Percentiles rank a stretch among this genome's conserved stretches.
These are phyloP conservation scores for Termitomyces sp. DNA, from an alignment of 768 basidiomycete species.

Conservation along the genomic window DNA sequence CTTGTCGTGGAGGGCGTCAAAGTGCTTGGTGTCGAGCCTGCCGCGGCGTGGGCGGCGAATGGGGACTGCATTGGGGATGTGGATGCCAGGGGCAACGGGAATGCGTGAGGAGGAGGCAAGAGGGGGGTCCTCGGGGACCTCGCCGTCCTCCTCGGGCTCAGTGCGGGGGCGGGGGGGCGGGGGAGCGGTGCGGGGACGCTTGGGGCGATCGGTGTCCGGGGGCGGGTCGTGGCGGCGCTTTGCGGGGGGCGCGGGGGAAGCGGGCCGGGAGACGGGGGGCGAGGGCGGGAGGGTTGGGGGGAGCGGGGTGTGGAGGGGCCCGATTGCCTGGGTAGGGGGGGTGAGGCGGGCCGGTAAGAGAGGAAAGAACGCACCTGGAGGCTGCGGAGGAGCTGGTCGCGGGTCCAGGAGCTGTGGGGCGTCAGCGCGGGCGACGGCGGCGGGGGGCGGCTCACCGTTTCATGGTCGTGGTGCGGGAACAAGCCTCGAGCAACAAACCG, in stretches of 20 bases:
- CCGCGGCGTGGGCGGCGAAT: constrained; percentile 66
- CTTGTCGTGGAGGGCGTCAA: constrained; percentile 58
- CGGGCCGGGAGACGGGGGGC: constrained; percentile 43
- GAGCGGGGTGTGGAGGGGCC: constrained; percentile 32
- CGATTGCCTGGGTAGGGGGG: constrained; percentile 29
- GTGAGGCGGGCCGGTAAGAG: constrained; percentile 6
- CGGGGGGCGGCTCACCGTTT: constrained; percentile 25
- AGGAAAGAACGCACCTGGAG: constrained; percentile 31
- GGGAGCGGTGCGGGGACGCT: constrained; percentile 42
- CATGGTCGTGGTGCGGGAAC: constrained; percentile 35
- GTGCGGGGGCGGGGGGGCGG: constrained; percentile 26
- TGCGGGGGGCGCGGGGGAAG: constrained; percentile 37
- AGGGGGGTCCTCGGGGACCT: constrained; percentile 41
- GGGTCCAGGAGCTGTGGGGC: constrained; percentile 39
- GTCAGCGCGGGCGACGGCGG: constrained; percentile 10
- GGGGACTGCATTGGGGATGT: constrained; percentile 40
- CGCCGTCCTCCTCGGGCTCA: constrained; percentile 51
- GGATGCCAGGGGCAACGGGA: constrained; percentile 15
- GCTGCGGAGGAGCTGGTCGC: constrained; percentile 42
- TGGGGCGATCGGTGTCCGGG: constrained; percentile 34
- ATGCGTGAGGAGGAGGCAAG: constrained; percentile 20
- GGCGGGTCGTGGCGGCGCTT: constrained; percentile 43
- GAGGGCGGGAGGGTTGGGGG: constrained; percentile 46
- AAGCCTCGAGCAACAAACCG: constrained; percentile 23
- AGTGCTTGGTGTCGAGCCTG: constrained; percentile 38